These are phyloP conservation scores for Pyrenochaeta sp. DNA, from an alignment of 2,329 filamentous ascomycete genomes.

Conservation along the genomic window DNA sequence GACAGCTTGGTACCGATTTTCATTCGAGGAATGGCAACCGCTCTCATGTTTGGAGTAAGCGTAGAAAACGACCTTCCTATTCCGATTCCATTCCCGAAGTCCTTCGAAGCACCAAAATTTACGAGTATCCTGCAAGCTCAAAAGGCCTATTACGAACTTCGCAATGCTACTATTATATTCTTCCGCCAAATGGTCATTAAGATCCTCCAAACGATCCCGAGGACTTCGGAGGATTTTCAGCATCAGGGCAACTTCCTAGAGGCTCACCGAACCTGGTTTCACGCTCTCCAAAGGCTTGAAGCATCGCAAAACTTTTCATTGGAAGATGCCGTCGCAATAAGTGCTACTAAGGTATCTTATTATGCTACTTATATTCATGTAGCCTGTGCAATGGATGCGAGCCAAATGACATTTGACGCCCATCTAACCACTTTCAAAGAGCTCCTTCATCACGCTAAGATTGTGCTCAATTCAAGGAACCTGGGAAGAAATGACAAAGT, in stretches of 20 bases:
- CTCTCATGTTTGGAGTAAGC: conserved; percentile 15
- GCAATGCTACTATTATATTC: conserved; percentile 10
- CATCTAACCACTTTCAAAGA: conserved; percentile 25
- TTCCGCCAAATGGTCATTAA: conserved; percentile 12
- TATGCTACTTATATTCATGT: conserved; percentile 15
- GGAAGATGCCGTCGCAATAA: conserved; percentile 12
- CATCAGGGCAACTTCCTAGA: not conserved
- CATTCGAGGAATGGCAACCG: conserved; percentile 17
- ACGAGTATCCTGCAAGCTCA: conserved; percentile 13
- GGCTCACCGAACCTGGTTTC: conserved; percentile 7
- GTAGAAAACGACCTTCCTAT: conserved; percentile 11
- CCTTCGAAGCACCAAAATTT: conserved; percentile 7
- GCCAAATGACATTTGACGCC: conserved; percentile 16
- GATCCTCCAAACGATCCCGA: not conserved
- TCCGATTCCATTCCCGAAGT: conserved; percentile 2
- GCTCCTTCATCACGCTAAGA: conserved; percentile 17
- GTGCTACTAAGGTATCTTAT: conserved; percentile 22
- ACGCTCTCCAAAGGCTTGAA: conserved; percentile 7
- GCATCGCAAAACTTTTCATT: conserved; percentile 1
- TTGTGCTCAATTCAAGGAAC: conserved; percentile 23
- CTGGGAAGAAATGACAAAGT: too few relatives aligned
- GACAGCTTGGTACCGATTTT: conserved; percentile 22
- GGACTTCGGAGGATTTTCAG: conserved; percentile 6
- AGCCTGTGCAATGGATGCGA: conserved; percentile 12
- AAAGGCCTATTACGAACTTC: conserved; percentile 9